These are phyloP conservation scores for Pseudonitzschia multistriata DNA, from an alignment of 108 stramenopile species.

Conservation along the genomic window DNA sequence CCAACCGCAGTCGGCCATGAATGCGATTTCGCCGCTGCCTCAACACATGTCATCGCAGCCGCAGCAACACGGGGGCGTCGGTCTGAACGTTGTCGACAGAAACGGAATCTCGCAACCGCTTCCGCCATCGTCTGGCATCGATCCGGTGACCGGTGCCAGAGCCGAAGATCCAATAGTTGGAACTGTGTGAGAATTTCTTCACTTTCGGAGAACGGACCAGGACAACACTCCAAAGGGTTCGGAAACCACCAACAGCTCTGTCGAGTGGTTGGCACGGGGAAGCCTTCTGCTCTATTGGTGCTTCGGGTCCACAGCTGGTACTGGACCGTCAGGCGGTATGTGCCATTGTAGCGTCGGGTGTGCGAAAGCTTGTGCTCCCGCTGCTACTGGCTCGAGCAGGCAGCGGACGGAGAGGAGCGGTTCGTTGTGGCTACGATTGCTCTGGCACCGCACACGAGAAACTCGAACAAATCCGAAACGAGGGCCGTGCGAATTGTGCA, in stretches of 20 bases:
- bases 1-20: constrained; percentile 10
- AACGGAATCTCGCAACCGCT: neutral
- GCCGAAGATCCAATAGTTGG: constrained; percentile 32
- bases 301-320: neutral
- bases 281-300: neutral
- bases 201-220: neutral
- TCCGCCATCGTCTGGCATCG: constrained; percentile 13
- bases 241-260: neutral
- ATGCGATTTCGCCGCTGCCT: constrained; percentile 14
- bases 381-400: no score
- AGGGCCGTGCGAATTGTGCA: no score
- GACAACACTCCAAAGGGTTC: neutral
- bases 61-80: constrained; percentile 5
- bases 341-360: no score
- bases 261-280: neutral
- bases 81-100: neutral
- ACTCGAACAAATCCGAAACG: no score
- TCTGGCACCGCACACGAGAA: no score
- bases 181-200: constrained; percentile 11
- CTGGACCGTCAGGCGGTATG: neutral
- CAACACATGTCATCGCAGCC: constrained; percentile 1
- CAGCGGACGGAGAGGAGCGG: no score
- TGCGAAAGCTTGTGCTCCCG: no score
- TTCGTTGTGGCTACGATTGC: no score
- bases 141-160: constrained; percentile 17